Evolutionary conservation across 768 basidiomycete genomes (phyloP).

Genomic region (Dictyophora rubrovolvata): DNA sequence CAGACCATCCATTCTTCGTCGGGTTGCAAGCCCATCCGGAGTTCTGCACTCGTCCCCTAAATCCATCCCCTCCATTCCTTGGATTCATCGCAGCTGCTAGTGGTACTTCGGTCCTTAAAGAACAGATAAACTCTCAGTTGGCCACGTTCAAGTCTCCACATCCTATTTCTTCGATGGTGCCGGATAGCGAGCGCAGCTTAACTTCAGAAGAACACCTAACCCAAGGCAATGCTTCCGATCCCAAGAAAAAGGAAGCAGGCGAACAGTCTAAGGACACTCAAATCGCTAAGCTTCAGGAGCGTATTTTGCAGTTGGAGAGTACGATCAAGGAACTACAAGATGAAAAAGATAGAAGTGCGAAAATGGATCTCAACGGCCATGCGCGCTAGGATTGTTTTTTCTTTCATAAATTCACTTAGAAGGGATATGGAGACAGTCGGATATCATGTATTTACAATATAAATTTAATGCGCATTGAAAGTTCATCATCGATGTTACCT

Average conservation of each 20-base stretch:
- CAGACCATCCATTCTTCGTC: constrained; percentile 90
- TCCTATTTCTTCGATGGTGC: constrained; percentile 63
- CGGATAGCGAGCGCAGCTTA: constrained; percentile 29
- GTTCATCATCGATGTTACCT: too few species aligned
- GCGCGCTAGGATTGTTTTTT: background rate
- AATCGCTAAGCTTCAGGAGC: constrained; percentile 7
- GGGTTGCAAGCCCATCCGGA: constrained; percentile 97
- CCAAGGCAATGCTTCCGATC: constrained; percentile 6
- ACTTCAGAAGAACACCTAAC: constrained; percentile 8
- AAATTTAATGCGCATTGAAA: too few species aligned
- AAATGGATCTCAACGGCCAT: background rate
- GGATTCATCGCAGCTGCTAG: constrained; percentile 85
- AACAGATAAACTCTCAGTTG: constrained; percentile 63
- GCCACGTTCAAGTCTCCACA: constrained; percentile 61
- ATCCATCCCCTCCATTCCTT: constrained; percentile 95
- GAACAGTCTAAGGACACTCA: background rate
- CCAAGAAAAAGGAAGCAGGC: constrained; percentile 1
- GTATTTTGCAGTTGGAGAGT: constrained; percentile 8
- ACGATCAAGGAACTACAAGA: constrained; percentile 8
- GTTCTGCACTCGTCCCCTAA: constrained; percentile 95
- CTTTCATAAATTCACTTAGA: too few species aligned
- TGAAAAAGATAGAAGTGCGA: background rate
- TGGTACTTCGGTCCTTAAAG: constrained; percentile 45
- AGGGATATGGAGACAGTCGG: too few species aligned
- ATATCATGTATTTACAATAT: too few species aligned